Base-by-base conservation (phyloP, 352 stramenopile genomes). In the Detonula confervacea region DNA sequence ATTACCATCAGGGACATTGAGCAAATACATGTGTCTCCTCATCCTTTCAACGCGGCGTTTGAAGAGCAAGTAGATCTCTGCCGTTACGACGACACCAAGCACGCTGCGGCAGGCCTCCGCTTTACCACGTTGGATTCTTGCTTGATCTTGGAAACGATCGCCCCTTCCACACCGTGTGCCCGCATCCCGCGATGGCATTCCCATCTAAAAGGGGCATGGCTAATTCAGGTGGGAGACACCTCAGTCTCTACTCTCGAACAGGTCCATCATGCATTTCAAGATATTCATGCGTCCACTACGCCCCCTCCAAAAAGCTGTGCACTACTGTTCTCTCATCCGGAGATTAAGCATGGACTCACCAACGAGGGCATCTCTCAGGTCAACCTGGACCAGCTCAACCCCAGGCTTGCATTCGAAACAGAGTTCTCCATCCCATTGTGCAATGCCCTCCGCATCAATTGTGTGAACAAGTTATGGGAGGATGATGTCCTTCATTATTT, bases 1-100 rank as follows among this genome's bases (percentile, higher is more conserved):
- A 66, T 66, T n/a, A 39, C 22, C 5, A 4, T 2, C 2, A 12
- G 24, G 8, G 51, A 35, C 2, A 44, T 69, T 24, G 33, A 2
- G 0, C 63, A 72, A 20, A 33, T 76, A 12, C 66, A 76, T 18
- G 14, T 76, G 6, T 76, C 67, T 8, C 52, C 67, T 22, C 9
- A 52, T 20, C 39, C 56, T 2, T 69, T 62, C 25, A 7, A 47
- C 24, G 35, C 49, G 1, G 35, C 56, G 8, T 70, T 77, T 52
- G 68, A 77, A 16, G 55, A 77, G 33, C 18, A 46, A 25, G 16
- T 68, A 5, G 6, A 69, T 7, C 11, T 77, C 11, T 8, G 6
- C 8, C 11, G 0, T n/a, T 69, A 67, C 11, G n/a, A 56, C n/a
- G 24, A 9, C 22, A 20, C 12, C 14, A 20, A 30, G 1, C 27